A percentile compares a stretch with the other conserved stretches of the same genome.
Evolutionary conservation across 2,329 filamentous ascomycete genomes (phyloP).

Genomic region (Aspergillus clavatus): DNA sequence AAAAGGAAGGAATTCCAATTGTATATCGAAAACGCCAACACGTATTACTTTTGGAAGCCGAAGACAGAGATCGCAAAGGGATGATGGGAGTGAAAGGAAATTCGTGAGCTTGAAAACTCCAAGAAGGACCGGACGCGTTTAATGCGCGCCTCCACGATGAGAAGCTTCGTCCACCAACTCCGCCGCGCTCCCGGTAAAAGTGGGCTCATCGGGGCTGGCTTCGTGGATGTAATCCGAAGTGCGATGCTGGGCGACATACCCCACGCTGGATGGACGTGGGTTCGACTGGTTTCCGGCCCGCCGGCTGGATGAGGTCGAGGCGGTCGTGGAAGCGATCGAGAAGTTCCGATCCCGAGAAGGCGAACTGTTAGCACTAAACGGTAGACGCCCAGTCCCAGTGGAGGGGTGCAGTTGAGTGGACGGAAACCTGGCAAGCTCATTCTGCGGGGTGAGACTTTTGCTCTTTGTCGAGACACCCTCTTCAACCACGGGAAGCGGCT

Average conservation of each 20-base stretch:
- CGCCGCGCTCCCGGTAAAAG: slow-evolving; percentile 40
- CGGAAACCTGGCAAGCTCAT: slow-evolving; percentile 8
- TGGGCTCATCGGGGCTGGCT: slow-evolving; percentile 33
- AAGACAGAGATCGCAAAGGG: not conserved
- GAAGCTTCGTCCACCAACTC: slow-evolving; percentile 40
- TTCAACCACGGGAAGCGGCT: slow-evolving; percentile 17
- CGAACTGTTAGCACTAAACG: slow-evolving; percentile 38
- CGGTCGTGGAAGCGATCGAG: slow-evolving; percentile 36
- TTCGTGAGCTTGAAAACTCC: slow-evolving; percentile 1
- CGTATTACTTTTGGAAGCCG: slow-evolving; percentile 6
- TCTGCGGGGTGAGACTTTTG: slow-evolving; percentile 12
- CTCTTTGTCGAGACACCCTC: slow-evolving; percentile 12
- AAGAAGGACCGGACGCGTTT: not conserved
- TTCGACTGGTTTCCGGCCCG: slow-evolving; percentile 20
- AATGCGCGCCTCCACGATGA: slow-evolving; percentile 12
- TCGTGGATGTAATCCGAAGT: slow-evolving; percentile 47
- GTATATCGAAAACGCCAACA: slow-evolving; percentile 14
- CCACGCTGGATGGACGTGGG: slow-evolving; percentile 45
- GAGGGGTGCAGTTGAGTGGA: slow-evolving; percentile 23
- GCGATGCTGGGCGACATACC: slow-evolving; percentile 47
- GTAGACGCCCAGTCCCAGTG: slow-evolving; percentile 35
- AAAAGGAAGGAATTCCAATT: slow-evolving; percentile 7
- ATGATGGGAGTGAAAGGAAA: not conserved
- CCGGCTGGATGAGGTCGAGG: slow-evolving; percentile 36
- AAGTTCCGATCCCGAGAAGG: slow-evolving; percentile 33